Evolutionary conservation across 768 basidiomycete species (phyloP).

Genomic region (Pleurotus citrinopileatus): DNA sequence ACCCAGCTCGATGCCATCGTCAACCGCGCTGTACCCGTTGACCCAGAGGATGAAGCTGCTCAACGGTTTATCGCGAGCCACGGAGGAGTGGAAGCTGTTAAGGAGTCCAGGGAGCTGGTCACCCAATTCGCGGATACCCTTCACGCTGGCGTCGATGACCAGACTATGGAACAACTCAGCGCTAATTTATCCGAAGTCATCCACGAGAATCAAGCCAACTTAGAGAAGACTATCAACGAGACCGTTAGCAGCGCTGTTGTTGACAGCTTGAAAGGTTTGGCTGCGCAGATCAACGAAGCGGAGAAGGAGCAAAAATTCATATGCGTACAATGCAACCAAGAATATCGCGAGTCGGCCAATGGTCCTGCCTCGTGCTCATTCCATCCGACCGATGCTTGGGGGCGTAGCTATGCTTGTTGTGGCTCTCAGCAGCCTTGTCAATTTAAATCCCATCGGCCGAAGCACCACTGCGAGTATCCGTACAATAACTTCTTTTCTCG

Average conservation of each 20-base stretch:
- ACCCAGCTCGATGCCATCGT: constrained; percentile 30
- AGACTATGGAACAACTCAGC: constrained; percentile 37
- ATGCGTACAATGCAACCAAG: constrained; percentile 37
- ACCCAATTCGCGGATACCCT: constrained; percentile 34
- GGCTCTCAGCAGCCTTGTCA: constrained; percentile 32
- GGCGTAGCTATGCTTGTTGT: constrained; percentile 33
- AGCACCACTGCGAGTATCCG: constrained; percentile 40
- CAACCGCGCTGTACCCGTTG: constrained; percentile 33
- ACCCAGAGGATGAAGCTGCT: constrained; percentile 34
- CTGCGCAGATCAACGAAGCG: constrained; percentile 27
- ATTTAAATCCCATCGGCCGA: constrained; percentile 30
- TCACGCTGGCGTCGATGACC: constrained; percentile 34
- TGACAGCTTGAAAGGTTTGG: constrained; percentile 33
- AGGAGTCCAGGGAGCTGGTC: constrained; percentile 31
- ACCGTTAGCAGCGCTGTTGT: constrained; percentile 31
- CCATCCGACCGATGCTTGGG: constrained; percentile 32
- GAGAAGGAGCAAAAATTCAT: constrained; percentile 35
- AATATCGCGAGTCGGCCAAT: constrained; percentile 33
- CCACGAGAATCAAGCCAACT: constrained; percentile 25
- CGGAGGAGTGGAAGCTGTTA: constrained; percentile 33
- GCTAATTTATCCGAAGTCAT: constrained; percentile 31
- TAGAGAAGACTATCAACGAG: constrained; percentile 28
- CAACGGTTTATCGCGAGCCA: constrained; percentile 30
- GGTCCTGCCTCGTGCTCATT: constrained; percentile 37
- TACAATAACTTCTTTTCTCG: constrained; percentile 36